Percentiles rank a stretch among this genome's conserved stretches.
Evolutionary conservation across 176 grass and related monocot species (phyloP).

Genomic region (Aegilops umbellulata): DNA sequence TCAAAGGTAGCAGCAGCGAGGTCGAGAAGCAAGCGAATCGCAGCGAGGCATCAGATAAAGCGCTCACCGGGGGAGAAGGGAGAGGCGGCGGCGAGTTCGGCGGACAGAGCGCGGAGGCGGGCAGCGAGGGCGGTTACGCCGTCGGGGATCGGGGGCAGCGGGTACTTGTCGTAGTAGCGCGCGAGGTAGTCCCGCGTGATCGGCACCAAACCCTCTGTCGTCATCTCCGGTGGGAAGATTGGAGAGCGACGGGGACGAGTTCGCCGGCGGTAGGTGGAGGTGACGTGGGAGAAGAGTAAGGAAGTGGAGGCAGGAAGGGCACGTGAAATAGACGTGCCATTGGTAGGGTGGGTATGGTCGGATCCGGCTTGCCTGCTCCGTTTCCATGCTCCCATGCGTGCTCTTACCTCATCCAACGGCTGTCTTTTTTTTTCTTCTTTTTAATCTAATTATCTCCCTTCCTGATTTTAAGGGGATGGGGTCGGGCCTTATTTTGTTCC

Average conservation of each 20-base stretch:
- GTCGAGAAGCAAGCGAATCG: slow-evolving; percentile 6
- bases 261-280: neutral
- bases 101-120: slow-evolving; percentile 48
- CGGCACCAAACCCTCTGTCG: slow-evolving; percentile 73
- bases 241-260: neutral
- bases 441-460: no score
- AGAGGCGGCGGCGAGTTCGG: slow-evolving; percentile 41
- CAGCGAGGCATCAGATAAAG: neutral
- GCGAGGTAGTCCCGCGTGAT: slow-evolving; percentile 90
- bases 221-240: slow-evolving; percentile 40
- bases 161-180: slow-evolving; percentile 87
- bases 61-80: slow-evolving; percentile 52
- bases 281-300: neutral
- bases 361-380: no score
- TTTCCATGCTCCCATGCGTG: no score
- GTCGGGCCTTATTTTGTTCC: no score
- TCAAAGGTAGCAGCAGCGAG: neutral
- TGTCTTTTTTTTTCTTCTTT: no score
- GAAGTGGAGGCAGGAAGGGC: neutral
- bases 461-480: no score
- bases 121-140: slow-evolving; percentile 38
- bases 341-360: slow-evolving; percentile 15
- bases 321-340: slow-evolving; percentile 22
- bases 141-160: slow-evolving; percentile 45
- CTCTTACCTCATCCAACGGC: no score